Evolutionary conservation across 2,329 filamentous ascomycete genomes (phyloP).

Genomic region (Phyllosticta paracitricarpa): DNA sequence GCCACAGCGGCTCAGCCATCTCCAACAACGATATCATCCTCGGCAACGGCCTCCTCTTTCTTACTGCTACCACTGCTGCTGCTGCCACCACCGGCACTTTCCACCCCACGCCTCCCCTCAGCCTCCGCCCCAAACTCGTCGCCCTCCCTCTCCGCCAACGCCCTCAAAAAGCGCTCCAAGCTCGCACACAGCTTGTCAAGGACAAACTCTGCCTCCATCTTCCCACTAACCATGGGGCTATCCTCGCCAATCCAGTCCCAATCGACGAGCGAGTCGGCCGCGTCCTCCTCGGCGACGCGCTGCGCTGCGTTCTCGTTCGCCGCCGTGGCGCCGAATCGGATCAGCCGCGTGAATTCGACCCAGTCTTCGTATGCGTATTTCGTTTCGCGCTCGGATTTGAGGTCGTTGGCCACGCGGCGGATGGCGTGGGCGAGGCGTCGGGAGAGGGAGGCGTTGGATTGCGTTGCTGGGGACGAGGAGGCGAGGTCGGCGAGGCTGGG

Average conservation of each 20-base stretch:
- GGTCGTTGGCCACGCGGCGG: slow-evolving; percentile 52
- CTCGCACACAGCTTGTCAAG: slow-evolving; percentile 57
- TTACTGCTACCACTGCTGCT: background rate
- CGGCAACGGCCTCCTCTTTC: background rate
- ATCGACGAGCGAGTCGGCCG: slow-evolving; percentile 47
- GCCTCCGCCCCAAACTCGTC: background rate
- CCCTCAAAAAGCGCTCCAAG: slow-evolving; percentile 31
- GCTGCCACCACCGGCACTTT: background rate
- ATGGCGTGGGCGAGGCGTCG: slow-evolving; percentile 60
- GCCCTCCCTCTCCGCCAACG: background rate
- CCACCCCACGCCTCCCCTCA: background rate
- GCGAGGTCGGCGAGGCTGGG: slow-evolving; percentile 37
- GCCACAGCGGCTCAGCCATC: background rate
- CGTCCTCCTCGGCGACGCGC: slow-evolving; percentile 37
- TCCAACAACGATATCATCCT: background rate
- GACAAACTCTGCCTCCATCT: slow-evolving; percentile 57
- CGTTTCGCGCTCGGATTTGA: slow-evolving; percentile 44
- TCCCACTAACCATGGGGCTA: slow-evolving; percentile 54
- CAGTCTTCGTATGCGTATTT: slow-evolving; percentile 75
- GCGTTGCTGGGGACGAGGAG: slow-evolving; percentile 13
- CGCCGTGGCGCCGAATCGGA: slow-evolving; percentile 41
- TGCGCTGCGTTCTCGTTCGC: slow-evolving; percentile 13
- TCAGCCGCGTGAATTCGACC: slow-evolving; percentile 72
- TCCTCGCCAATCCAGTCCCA: slow-evolving; percentile 67
- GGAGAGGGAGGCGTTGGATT: slow-evolving; percentile 47